A percentile compares a stretch with the other conserved stretches of the same genome.
Conservation (phyloP, 2,329 filamentous ascomycete species). For the Trichoderma sp. region DNA sequence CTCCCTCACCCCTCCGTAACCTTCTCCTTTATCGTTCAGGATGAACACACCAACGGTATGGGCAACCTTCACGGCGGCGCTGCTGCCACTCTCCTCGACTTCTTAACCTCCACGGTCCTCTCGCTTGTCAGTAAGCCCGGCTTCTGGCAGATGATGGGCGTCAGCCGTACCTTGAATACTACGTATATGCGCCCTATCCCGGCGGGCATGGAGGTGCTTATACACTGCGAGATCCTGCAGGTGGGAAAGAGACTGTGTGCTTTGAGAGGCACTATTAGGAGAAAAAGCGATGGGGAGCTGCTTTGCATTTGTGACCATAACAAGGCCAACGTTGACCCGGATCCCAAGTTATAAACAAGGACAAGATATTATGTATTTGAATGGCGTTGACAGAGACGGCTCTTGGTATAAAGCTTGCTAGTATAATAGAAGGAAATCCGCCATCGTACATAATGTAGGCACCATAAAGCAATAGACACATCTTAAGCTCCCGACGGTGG, state of each 20-base stretch:
- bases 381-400: neutral
- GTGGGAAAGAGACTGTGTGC: constrained; percentile 57
- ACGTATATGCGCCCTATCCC: constrained; percentile 67
- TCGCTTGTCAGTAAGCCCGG: constrained; percentile 58
- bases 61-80: constrained; percentile 64
- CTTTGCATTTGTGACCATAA: constrained; percentile 64
- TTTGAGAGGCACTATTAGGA: constrained; percentile 56
- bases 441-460: neutral
- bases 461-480: neutral
- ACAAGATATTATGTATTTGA: neutral
- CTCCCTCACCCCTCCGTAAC: constrained; percentile 43
- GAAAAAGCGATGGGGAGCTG: constrained; percentile 54
- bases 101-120: constrained; percentile 62
- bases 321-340: constrained; percentile 62
- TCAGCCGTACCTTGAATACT: constrained; percentile 65
- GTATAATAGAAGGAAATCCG: neutral
- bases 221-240: constrained; percentile 61
- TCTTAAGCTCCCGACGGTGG: neutral
- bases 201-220: constrained; percentile 50
- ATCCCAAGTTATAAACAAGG: constrained; percentile 33
- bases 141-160: constrained; percentile 63
- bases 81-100: constrained; percentile 67
- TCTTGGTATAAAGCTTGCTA: neutral
- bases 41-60: constrained; percentile 54
- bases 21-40: constrained; percentile 53